phyloP scores from a whole-genome alignment of 192 early-diverging fungal genomes.

The Coemansia sp. region DNA sequence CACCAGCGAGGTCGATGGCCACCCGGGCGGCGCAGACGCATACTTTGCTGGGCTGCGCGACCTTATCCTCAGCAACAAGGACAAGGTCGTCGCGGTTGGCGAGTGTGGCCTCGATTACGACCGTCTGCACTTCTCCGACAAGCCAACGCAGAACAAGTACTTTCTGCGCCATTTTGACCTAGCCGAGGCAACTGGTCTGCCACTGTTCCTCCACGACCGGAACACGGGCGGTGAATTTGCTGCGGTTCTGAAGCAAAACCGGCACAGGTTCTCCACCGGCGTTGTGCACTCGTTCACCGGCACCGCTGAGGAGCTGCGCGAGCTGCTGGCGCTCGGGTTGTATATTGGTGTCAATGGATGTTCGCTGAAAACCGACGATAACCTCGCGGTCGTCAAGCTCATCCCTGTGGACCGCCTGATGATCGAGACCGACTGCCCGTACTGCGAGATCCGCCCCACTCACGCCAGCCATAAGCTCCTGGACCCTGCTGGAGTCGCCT shows the following conservation, averaged over 20 bases:
- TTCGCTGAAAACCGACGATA: slow-evolving; percentile 86
- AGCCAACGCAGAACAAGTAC: slow-evolving; percentile 70
- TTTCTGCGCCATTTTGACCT: slow-evolving; percentile 84
- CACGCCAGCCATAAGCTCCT: slow-evolving; percentile 76
- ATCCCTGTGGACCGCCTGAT: slow-evolving; percentile 82
- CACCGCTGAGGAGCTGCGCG: slow-evolving; percentile 62
- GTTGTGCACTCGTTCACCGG: slow-evolving; percentile 94
- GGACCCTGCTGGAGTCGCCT: slow-evolving; percentile 14
- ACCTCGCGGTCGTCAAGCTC: slow-evolving; percentile 66
- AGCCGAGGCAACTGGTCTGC: slow-evolving; percentile 71
- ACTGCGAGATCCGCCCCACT: slow-evolving; percentile 86
- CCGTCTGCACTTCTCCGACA: slow-evolving; percentile 78
- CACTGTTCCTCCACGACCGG: slow-evolving; percentile 91
- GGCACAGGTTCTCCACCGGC: slow-evolving; percentile 64
- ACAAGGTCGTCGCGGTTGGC: slow-evolving; percentile 85
- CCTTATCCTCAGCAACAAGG: slow-evolving; percentile 35
- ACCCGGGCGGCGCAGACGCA: slow-evolving; percentile 60
- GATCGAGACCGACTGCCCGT: slow-evolving; percentile 94
- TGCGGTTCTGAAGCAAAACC: slow-evolving; percentile 60
- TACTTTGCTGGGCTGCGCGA: slow-evolving; percentile 62
- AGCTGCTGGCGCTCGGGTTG: slow-evolving; percentile 66
- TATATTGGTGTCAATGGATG: slow-evolving; percentile 98
- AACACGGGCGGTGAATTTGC: slow-evolving; percentile 82
- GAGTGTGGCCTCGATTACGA: slow-evolving; percentile 97
- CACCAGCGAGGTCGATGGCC: slow-evolving; percentile 65